Evolutionary conservation across 805 yeast species (phyloP).

Genomic region (Candida ovalis): DNA sequence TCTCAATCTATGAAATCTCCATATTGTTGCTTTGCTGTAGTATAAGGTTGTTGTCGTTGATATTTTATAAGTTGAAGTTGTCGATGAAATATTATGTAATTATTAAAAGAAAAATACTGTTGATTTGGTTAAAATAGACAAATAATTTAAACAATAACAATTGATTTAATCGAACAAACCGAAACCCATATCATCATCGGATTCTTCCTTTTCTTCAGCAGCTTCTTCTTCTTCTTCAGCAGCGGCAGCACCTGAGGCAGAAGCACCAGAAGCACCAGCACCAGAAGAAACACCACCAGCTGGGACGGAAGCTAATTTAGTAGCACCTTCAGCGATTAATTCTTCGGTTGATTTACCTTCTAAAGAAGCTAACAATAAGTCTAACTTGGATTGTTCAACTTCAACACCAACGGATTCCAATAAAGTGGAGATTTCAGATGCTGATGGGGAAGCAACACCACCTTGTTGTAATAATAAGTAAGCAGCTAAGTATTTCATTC

Average conservation of each 20-base stretch:
- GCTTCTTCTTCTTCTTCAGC: constrained; percentile 71
- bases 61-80: too few relatives aligned
- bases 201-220: constrained; percentile 56
- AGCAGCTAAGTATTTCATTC: constrained; percentile 98
- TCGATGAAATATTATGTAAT: neutral
- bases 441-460: constrained; percentile 93
- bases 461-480: constrained; percentile 97
- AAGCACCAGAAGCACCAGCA: constrained; percentile 66
- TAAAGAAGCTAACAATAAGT: constrained; percentile 74
- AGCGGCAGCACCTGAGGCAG: constrained; percentile 65
- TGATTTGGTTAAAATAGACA: neutral
- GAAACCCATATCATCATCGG: constrained; percentile 79
- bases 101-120: neutral
- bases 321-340: constrained; percentile 90
- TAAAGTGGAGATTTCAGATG: constrained; percentile 83
- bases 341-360: constrained; percentile 92
- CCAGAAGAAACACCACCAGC: constrained; percentile 96
- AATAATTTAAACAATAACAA: neutral
- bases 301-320: constrained; percentile 97
- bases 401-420: constrained; percentile 95
- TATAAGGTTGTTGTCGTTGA: too few relatives aligned
- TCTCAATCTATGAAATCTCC: neutral
- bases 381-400: constrained; percentile 84
- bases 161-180: constrained; percentile 35
- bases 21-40: neutral